Conservation (phyloP, 202 grass and related monocot species). For the Schoenoplectus tabernaemontani region DNA sequence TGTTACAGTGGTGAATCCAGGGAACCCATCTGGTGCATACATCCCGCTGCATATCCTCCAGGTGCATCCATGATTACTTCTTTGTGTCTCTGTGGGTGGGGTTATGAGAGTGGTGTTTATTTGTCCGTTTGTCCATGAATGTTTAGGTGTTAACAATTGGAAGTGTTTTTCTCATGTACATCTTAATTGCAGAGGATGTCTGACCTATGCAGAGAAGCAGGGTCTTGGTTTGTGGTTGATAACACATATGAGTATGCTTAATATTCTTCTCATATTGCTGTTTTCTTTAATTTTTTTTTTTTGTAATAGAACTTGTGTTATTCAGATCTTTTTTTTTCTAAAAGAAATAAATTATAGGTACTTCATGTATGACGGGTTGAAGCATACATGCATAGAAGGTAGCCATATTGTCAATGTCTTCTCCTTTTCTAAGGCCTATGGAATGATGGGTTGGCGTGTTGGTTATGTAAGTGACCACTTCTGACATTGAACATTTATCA, state of each 20-base stretch:
- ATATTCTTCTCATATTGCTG: background rate
- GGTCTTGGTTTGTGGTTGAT: conserved; percentile 89
- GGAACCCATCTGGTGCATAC: conserved; percentile 83
- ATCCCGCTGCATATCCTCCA: conserved; percentile 53
- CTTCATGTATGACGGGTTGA: conserved; percentile 94
- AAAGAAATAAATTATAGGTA: conserved; percentile 47
- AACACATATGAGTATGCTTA: conserved; percentile 97
- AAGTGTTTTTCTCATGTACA: conserved; percentile 17
- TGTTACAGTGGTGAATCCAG: conserved; percentile 97
- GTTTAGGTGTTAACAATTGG: background rate
- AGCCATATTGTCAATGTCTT: conserved; percentile 91
- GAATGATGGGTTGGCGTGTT: conserved; percentile 99
- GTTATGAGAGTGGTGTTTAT: background rate
- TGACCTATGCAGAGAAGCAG: conserved; percentile 66
- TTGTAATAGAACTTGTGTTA: background rate
- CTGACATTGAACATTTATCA: background rate
- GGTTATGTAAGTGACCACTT: conserved; percentile 72
- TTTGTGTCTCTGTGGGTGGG: background rate
- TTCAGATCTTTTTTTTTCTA: background rate
- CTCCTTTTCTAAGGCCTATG: conserved; percentile 97
- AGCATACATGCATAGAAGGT: conserved; percentile 90
- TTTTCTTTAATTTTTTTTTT: conserved; percentile 6
- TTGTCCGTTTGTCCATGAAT: background rate
- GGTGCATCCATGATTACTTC: conserved; percentile 35
- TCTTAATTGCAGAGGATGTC: conserved; percentile 76